Conservation (phyloP, 1,139 yeast genomes). For the Yamadazyma triangularis region DNA sequence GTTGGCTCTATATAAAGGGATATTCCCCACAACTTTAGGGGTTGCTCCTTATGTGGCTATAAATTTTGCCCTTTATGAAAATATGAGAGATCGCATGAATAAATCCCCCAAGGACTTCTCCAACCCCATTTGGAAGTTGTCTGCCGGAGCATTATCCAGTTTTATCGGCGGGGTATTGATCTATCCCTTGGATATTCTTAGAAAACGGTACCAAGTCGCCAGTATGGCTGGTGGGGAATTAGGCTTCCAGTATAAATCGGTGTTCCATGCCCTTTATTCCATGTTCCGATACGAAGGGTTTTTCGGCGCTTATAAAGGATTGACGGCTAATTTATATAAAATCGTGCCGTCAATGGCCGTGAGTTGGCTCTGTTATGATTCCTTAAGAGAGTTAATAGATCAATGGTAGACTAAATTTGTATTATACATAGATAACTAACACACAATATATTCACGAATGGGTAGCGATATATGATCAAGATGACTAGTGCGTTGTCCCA, state of each 20-base stretch:
- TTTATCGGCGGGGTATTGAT: conserved; percentile 76
- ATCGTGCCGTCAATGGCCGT: conserved; percentile 96
- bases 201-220: conserved; percentile 89
- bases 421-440: too few relatives aligned
- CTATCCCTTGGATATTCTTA: conserved; percentile 83
- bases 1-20: conserved; percentile 74
- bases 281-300: conserved; percentile 74
- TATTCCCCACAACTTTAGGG: conserved; percentile 84
- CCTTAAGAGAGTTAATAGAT: conserved; percentile 42
- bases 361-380: conserved; percentile 84
- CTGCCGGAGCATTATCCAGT: conserved; percentile 74
- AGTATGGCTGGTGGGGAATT: conserved; percentile 73
- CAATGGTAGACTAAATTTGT: too few relatives aligned
- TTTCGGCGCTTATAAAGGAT: conserved; percentile 81
- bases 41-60: conserved; percentile 96
- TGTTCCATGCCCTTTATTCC: conserved; percentile 62
- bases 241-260: conserved; percentile 77
- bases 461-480: too few relatives aligned
- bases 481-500: too few relatives aligned
- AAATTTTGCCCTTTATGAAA: conserved; percentile 87
- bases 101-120: conserved; percentile 29
- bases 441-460: too few relatives aligned
- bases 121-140: conserved; percentile 54
- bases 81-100: conserved; percentile 56
- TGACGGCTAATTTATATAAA: conserved; percentile 83